Evolutionary conservation across 495 filamentous ascomycete species (phyloP).

Genomic region (Aspergillus olivimuriae): DNA sequence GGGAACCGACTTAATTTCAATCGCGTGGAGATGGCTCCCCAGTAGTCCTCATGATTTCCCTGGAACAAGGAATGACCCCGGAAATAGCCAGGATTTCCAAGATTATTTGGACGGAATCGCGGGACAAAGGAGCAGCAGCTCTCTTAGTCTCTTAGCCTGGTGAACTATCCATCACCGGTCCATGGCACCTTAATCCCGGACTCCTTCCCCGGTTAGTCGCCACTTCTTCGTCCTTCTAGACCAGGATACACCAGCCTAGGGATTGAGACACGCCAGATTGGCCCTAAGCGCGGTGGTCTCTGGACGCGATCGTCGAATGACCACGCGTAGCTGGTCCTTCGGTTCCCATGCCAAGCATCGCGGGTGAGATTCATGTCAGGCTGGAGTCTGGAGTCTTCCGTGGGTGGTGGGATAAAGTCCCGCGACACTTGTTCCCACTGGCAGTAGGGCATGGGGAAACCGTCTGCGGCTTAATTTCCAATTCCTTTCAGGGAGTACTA

Average conservation of each 20-base stretch:
- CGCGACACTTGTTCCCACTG: constrained; percentile 6
- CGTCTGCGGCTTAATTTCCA: no score
- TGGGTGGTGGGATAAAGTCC: neutral
- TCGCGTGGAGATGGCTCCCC: no score
- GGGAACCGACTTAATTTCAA: no score
- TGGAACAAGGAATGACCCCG: no score
- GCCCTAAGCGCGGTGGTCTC: constrained; percentile 20
- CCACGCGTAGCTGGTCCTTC: constrained; percentile 15
- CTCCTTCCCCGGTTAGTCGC: constrained; percentile 6
- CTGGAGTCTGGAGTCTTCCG: neutral
- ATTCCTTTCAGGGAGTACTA: no score
- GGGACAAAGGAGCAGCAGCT: neutral
- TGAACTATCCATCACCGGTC: constrained; percentile 7
- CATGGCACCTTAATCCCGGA: constrained; percentile 2
- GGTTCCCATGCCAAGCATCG: constrained; percentile 12
- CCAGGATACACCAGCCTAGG: constrained; percentile 9
- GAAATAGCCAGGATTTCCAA: neutral
- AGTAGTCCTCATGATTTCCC: no score
- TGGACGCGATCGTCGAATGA: constrained; percentile 23
- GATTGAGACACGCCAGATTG: constrained; percentile 14
- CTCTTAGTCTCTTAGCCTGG: constrained; percentile 5
- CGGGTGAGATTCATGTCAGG: constrained; percentile 15
- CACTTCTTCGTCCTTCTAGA: constrained; percentile 4
- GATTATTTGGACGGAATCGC: constrained; percentile 1
- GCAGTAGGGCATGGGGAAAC: no score